Percentiles rank a stretch among this genome's conserved stretches.
phyloP scores from a whole-genome alignment of 1,284 basidiomycete species.

The Ceratobasidium papillatum region DNA sequence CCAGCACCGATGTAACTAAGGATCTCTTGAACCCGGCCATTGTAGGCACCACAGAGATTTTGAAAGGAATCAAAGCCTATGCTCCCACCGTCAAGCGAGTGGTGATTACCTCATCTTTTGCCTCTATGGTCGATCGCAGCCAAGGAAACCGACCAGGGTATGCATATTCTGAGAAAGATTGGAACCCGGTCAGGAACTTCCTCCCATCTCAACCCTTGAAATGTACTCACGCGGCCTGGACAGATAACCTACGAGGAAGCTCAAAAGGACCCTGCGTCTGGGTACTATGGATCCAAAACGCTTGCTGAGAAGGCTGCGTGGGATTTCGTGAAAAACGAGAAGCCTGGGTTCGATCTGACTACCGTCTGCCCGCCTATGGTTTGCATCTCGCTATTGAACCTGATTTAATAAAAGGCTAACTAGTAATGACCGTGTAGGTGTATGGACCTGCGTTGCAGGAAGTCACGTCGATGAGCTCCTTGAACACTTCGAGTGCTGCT shows the following conservation, averaged over 20 bases:
- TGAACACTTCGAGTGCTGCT: conserved; percentile 5
- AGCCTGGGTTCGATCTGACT: conserved; percentile 43
- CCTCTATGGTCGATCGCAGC: conserved; percentile 47
- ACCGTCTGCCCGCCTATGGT: conserved; percentile 45
- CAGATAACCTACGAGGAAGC: conserved; percentile 40
- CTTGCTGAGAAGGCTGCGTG: conserved; percentile 48
- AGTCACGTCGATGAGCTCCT: conserved; percentile 5
- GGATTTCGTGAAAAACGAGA: conserved; percentile 44
- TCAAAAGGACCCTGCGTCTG: conserved; percentile 36
- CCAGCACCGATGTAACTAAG: conserved; percentile 10
- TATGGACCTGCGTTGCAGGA: conserved; percentile 27
- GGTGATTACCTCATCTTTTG: conserved; percentile 57
- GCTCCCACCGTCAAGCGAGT: conserved; percentile 53
- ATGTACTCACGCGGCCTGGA: background rate
- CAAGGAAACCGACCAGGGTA: conserved; percentile 44
- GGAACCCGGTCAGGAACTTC: conserved; percentile 49
- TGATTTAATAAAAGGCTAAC: background rate
- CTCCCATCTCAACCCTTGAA: conserved; percentile 2
- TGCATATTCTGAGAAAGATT: conserved; percentile 49
- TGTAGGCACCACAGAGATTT: conserved; percentile 55
- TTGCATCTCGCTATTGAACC: background rate
- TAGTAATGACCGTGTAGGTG: background rate
- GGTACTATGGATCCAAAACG: conserved; percentile 49
- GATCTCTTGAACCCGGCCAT: conserved; percentile 58
- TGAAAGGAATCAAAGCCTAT: conserved; percentile 50